Percentiles rank a stretch among this genome's conserved stretches.
phyloP scores from a whole-genome alignment of 2,329 filamentous ascomycete genomes.

The Microdochium trichocladiopsis region DNA sequence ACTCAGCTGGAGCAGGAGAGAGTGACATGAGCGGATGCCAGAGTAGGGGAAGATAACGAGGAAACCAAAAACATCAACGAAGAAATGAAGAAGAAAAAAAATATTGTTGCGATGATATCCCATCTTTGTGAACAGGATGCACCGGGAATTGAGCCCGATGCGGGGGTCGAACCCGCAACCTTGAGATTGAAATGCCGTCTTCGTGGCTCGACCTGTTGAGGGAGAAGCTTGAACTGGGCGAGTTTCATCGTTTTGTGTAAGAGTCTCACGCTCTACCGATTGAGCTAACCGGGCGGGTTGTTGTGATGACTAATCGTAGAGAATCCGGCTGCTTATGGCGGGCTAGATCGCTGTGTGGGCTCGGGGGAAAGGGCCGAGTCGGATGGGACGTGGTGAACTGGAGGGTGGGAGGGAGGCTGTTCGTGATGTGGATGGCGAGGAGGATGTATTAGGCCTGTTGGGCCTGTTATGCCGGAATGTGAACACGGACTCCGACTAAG shows the following conservation, averaged over 20 bases:
- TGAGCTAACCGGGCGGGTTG: conserved; percentile 54
- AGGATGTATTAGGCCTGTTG: no score
- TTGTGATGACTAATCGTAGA: not conserved
- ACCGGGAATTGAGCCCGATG: conserved; percentile 5
- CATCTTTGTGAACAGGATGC: not conserved
- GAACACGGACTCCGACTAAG: no score
- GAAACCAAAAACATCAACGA: not conserved
- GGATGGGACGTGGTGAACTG: no score
- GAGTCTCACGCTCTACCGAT: conserved; percentile 68
- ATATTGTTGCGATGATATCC: not conserved
- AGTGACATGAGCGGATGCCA: no score
- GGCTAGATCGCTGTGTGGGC: not conserved
- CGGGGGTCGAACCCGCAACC: conserved; percentile 33
- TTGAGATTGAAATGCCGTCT: conserved; percentile 22
- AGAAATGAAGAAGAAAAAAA: not conserved
- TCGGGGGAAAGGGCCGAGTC: not conserved
- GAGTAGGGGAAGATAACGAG: not conserved
- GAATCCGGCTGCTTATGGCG: not conserved
- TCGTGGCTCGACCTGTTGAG: not conserved
- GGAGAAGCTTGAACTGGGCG: not conserved
- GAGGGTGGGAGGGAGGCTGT: no score
- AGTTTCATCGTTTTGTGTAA: conserved; percentile 16
- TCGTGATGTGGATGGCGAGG: no score
- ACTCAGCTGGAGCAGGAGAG: no score
- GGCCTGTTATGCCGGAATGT: no score